Evolutionary conservation across 1,139 yeast genomes (phyloP).

Genomic region (Blastobotrys illinoisensis): DNA sequence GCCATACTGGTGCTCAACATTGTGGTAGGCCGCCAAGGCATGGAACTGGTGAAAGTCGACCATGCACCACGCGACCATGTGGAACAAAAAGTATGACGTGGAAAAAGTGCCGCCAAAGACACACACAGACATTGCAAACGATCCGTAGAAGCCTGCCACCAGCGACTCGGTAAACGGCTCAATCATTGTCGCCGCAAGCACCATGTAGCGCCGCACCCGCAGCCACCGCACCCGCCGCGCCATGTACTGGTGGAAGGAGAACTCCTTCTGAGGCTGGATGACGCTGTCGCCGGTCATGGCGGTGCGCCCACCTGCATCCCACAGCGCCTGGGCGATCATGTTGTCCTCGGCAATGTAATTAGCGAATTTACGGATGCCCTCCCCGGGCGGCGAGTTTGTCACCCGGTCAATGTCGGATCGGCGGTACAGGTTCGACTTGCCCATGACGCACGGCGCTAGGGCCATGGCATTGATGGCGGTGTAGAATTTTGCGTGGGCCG

Average conservation of each 20-base stretch:
- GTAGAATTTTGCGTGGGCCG: conserved; percentile 83
- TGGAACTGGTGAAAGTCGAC: conserved; percentile 60
- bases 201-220: conserved; percentile 87
- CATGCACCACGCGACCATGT: conserved; percentile 56
- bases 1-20: conserved; percentile 25
- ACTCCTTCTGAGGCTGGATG: conserved; percentile 64
- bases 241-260: conserved; percentile 49
- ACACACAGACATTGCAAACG: conserved; percentile 51
- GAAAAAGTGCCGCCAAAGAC: conserved; percentile 27
- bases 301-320: conserved; percentile 72
- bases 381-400: conserved; percentile 32
- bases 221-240: conserved; percentile 77
- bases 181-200: conserved; percentile 70
- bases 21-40: conserved; percentile 36
- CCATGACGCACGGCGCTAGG: conserved; percentile 90
- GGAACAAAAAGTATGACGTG: conserved; percentile 40
- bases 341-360: conserved; percentile 88
- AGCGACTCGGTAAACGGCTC: conserved; percentile 86
- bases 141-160: conserved; percentile 58
- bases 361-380: conserved; percentile 70
- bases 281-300: conserved; percentile 76
- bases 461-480: conserved; percentile 67
- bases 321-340: conserved; percentile 82
- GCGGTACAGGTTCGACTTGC: conserved; percentile 80
- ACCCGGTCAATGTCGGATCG: conserved; percentile 63